A percentile compares a stretch with the other conserved stretches of the same genome.
Conservation (phyloP, 805 yeast genomes). For the Metschnikowia drakensbergensis region DNA sequence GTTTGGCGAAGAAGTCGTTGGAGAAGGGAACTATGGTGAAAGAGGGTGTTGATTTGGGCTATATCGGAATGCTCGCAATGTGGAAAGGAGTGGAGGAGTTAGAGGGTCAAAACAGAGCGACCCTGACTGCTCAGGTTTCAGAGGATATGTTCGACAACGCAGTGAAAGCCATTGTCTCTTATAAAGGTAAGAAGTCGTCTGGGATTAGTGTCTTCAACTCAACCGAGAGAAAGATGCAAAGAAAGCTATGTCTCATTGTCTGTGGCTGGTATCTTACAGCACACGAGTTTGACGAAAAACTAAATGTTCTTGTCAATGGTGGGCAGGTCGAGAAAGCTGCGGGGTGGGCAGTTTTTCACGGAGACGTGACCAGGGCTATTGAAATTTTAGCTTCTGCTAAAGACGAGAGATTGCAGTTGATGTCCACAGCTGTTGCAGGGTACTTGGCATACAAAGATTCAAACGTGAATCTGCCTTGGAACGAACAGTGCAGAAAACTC, state of each 20-base stretch:
- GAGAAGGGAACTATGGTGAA: conserved; percentile 64
- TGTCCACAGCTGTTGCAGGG: conserved; percentile 90
- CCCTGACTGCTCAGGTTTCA: conserved; percentile 11
- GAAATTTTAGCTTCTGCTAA: conserved; percentile 72
- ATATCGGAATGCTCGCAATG: conserved; percentile 82
- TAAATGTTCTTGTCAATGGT: conserved; percentile 48
- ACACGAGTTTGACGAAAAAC: conserved; percentile 68
- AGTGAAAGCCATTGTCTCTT: conserved; percentile 48
- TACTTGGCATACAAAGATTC: conserved; percentile 56
- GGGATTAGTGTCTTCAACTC: conserved; percentile 42
- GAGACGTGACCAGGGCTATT: conserved; percentile 78
- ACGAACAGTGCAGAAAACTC: conserved; percentile 84
- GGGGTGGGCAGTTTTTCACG: conserved; percentile 96
- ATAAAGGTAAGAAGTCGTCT: conserved; percentile 47
- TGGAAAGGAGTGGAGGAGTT: conserved; percentile 72
- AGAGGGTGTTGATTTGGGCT: conserved; percentile 74
- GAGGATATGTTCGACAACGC: conserved; percentile 47
- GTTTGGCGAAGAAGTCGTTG: conserved; percentile 62
- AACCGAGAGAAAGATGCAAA: conserved; percentile 54
- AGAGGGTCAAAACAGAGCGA: conserved; percentile 44
- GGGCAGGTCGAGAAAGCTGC: conserved; percentile 87
- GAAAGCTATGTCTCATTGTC: conserved; percentile 75
- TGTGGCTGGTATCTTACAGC: conserved; percentile 88
- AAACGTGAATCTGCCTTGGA: conserved; percentile 74
- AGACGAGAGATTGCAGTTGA: conserved; percentile 64